Conservation (phyloP, 345 rosid genomes). For the Pistacia vera region DNA sequence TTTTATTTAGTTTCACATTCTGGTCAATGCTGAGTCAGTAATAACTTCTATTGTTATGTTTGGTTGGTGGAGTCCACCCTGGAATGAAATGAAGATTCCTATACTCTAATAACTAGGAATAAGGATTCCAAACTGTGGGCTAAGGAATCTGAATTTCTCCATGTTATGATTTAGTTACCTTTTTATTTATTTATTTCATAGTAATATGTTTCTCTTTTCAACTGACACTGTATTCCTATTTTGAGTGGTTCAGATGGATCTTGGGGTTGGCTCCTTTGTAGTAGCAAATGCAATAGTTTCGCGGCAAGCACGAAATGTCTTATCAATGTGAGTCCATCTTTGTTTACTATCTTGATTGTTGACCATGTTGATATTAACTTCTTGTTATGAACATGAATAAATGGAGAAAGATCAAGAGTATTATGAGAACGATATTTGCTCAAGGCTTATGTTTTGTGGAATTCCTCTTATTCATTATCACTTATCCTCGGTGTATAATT, state of each 20-base stretch:
- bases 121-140: too few relatives aligned
- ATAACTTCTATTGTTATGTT: too few relatives aligned
- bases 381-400: not conserved
- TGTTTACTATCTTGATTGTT: conserved; percentile 10
- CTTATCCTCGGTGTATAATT: not conserved
- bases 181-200: not conserved
- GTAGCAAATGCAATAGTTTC: conserved; percentile 77
- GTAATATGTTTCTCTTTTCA: not conserved
- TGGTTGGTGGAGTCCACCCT: too few relatives aligned
- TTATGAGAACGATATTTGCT: conserved; percentile 7
- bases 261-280: conserved; percentile 95
- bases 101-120: too few relatives aligned
- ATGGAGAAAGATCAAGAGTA: not conserved
- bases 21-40: too few relatives aligned
- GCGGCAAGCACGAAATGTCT: conserved; percentile 71
- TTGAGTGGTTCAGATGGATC: conserved; percentile 74
- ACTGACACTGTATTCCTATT: conserved; percentile 6
- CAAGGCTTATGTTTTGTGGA: not conserved
- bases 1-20: too few relatives aligned
- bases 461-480: not conserved
- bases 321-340: conserved; percentile 50
- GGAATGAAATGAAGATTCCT: too few relatives aligned
- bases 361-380: not conserved
- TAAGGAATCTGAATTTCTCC: too few relatives aligned
- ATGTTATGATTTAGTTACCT: not conserved